Percentiles rank a stretch among this genome's conserved stretches.
Evolutionary conservation across 2,329 filamentous ascomycete species (phyloP).

Genomic region (Scytalidium sp.): DNA sequence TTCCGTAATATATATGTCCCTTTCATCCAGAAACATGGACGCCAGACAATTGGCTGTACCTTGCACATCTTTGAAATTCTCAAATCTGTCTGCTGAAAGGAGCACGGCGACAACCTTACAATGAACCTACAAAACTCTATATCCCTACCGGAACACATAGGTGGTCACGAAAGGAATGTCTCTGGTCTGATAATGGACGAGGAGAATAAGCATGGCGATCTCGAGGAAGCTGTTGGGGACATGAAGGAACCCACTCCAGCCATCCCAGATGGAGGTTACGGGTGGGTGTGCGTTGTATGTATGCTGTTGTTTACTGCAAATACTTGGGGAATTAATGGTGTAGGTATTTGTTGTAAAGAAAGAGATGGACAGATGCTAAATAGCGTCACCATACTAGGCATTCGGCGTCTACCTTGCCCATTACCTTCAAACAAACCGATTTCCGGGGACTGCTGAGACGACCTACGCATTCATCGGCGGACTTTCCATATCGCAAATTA

Average conservation of each 20-base stretch:
- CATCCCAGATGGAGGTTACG: conserved; percentile 48
- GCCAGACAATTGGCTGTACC: too few relatives aligned
- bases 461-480: conserved; percentile 73
- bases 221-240: not conserved
- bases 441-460: conserved; percentile 58
- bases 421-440: conserved; percentile 62
- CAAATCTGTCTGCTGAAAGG: too few relatives aligned
- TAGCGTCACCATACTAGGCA: conserved; percentile 35
- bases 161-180: too few relatives aligned
- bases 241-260: not conserved
- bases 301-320: not conserved
- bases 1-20: too few relatives aligned
- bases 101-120: too few relatives aligned
- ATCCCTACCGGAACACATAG: too few relatives aligned
- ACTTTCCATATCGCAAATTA: conserved; percentile 59
- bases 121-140: too few relatives aligned
- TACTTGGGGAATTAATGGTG: not conserved
- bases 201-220: not conserved
- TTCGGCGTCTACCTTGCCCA: conserved; percentile 76
- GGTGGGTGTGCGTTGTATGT: conserved; percentile 21
- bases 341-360: not conserved
- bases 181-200: not conserved
- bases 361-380: not conserved
- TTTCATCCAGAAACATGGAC: too few relatives aligned
- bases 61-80: too few relatives aligned